Evolutionary conservation across 176 grass and related monocot genomes (phyloP).

Genomic region (Puya raimondii): DNA sequence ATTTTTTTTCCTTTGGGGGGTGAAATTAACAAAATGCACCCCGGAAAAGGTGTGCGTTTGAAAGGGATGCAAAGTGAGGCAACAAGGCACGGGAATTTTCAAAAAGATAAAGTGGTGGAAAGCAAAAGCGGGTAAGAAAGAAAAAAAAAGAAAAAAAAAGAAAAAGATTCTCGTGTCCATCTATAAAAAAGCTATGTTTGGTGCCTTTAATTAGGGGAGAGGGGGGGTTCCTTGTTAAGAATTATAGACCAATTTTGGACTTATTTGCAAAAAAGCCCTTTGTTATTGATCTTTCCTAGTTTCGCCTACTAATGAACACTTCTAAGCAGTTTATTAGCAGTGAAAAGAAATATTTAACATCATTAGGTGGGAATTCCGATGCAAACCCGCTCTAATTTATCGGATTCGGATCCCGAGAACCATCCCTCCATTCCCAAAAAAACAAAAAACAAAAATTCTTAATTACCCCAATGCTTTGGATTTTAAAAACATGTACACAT

Average conservation of each 20-base stretch:
- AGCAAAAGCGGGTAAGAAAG: background rate
- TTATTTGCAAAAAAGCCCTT: background rate
- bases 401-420: no score
- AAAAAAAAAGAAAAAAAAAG: background rate
- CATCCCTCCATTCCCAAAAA: no score
- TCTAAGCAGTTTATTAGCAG: no score
- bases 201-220: background rate
- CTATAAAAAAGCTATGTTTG: background rate
- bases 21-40: background rate
- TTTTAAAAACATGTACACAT: no score
- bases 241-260: background rate
- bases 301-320: no score
- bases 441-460: no score
- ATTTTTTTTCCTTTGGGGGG: background rate
- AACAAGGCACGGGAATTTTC: constrained; percentile 45
- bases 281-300: no score
- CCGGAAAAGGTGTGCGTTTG: background rate
- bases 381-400: no score
- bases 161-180: background rate
- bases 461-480: no score
- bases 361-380: no score
- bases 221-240: background rate
- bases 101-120: constrained; percentile 38
- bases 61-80: constrained; percentile 20
- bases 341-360: no score